Evolutionary conservation across 1,139 yeast species (phyloP).

Genomic region (Torulaspora pretoriensis): DNA sequence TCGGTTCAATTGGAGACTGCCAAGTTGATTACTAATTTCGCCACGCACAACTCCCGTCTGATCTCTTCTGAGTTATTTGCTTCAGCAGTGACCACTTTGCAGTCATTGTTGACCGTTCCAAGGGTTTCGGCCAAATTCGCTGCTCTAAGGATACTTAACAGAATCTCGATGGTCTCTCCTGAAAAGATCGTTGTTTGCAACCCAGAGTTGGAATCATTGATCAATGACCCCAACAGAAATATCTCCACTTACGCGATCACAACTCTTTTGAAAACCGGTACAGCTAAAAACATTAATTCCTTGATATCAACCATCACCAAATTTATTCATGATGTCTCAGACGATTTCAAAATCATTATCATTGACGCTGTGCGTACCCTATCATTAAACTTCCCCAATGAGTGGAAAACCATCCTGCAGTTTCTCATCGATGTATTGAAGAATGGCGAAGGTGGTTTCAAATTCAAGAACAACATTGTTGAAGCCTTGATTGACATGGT

Average conservation of each 20-base stretch:
- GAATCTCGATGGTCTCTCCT: slow-evolving; percentile 77
- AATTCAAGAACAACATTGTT: slow-evolving; percentile 79
- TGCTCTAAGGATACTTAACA: slow-evolving; percentile 85
- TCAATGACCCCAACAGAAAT: slow-evolving; percentile 83
- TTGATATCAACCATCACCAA: slow-evolving; percentile 82
- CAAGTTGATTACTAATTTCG: slow-evolving; percentile 66
- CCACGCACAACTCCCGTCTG: slow-evolving; percentile 38
- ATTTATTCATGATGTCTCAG: slow-evolving; percentile 90
- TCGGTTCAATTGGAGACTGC: slow-evolving; percentile 94
- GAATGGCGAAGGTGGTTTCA: slow-evolving; percentile 79
- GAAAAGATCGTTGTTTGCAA: slow-evolving; percentile 70
- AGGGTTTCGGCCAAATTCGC: slow-evolving; percentile 88
- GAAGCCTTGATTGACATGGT: slow-evolving; percentile 91
- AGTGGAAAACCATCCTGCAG: slow-evolving; percentile 74
- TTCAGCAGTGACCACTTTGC: slow-evolving; percentile 65
- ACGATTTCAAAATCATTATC: slow-evolving; percentile 90
- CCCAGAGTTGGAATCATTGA: slow-evolving; percentile 76
- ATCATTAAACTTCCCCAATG: slow-evolving; percentile 89
- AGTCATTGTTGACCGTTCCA: slow-evolving; percentile 78
- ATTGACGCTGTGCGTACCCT: slow-evolving; percentile 91
- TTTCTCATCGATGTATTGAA: slow-evolving; percentile 83
- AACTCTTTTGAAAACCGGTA: slow-evolving; percentile 90
- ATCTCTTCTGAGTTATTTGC: slow-evolving; percentile 62
- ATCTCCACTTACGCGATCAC: slow-evolving; percentile 99
- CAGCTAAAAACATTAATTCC: slow-evolving; percentile 84